Evolutionary conservation across 108 stramenopile genomes (phyloP).

Genomic region (Schizochytrium sp.): DNA sequence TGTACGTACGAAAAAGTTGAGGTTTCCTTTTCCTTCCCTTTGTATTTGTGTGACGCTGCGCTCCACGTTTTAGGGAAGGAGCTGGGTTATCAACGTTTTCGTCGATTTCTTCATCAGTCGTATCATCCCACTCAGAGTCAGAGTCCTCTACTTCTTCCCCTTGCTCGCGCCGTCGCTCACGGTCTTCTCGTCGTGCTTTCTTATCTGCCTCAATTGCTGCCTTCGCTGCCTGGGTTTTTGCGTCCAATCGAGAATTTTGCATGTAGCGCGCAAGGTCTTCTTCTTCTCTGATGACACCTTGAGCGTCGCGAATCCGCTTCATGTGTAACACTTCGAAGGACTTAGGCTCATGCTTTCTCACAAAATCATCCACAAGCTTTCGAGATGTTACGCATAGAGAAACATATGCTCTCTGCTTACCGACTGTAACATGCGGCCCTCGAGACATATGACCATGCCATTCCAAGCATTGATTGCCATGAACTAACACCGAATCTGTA

Average conservation of each 20-base stretch:
- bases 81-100: background rate
- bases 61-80: background rate
- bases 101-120: background rate
- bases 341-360: background rate
- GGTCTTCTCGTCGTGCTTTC: background rate
- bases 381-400: background rate
- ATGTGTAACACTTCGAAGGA: constrained; percentile 20
- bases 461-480: constrained; percentile 2
- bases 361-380: background rate
- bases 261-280: constrained; percentile 11
- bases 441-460: constrained; percentile 31
- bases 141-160: constrained; percentile 43
- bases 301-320: constrained; percentile 6
- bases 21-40: no score
- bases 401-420: constrained; percentile 23
- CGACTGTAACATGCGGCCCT: background rate
- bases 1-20: no score
- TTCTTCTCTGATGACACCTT: constrained; percentile 19
- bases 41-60: no score
- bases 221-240: background rate
- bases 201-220: background rate
- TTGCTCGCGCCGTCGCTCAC: constrained; percentile 9
- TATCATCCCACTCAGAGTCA: background rate
- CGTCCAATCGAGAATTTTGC: background rate
- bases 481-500: constrained; percentile 14